These are phyloP conservation scores for Penicillium digitatum DNA, from an alignment of 2,329 filamentous ascomycete genomes.

Conservation along the genomic window DNA sequence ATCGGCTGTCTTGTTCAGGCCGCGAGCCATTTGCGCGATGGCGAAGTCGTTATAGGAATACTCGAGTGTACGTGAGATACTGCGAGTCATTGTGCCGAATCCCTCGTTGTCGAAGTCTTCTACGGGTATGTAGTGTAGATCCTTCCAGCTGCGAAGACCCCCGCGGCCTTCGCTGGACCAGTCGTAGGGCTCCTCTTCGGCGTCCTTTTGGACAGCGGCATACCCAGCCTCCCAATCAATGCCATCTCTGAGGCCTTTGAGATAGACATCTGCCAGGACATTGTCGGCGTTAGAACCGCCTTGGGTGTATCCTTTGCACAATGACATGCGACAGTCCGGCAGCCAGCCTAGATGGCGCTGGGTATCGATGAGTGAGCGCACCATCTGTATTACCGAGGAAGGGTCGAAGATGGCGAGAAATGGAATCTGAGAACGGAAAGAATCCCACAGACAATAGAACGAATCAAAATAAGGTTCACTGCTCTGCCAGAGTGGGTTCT, in stretches of 20 bases:
- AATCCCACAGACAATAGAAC: constrained; percentile 72
- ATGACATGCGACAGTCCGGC: constrained; percentile 69
- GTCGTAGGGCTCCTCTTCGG: constrained; percentile 64
- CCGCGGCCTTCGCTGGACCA: constrained; percentile 68
- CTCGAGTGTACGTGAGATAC: constrained; percentile 68
- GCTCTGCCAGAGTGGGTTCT: constrained; percentile 64
- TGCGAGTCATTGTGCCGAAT: constrained; percentile 66
- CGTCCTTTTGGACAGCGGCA: constrained; percentile 65
- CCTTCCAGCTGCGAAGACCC: constrained; percentile 67
- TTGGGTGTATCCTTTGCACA: constrained; percentile 67
- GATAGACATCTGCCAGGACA: constrained; percentile 61
- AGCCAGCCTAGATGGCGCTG: constrained; percentile 68
- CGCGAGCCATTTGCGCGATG: constrained; percentile 59
- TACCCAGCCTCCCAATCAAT: constrained; percentile 67
- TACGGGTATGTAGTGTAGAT: constrained; percentile 64
- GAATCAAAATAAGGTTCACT: constrained; percentile 68
- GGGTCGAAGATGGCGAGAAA: constrained; percentile 67
- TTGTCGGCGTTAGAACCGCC: constrained; percentile 70
- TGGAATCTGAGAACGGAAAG: constrained; percentile 64
- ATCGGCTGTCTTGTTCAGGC: constrained; percentile 54
- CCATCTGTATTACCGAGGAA: constrained; percentile 57
- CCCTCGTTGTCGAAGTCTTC: constrained; percentile 64
- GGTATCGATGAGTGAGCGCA: constrained; percentile 66
- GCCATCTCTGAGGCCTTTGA: constrained; percentile 61
- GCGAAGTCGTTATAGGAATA: constrained; percentile 73